These are phyloP conservation scores for Xylariaceae sp. DNA, from an alignment of 2,329 filamentous ascomycete species.

Conservation along the genomic window DNA sequence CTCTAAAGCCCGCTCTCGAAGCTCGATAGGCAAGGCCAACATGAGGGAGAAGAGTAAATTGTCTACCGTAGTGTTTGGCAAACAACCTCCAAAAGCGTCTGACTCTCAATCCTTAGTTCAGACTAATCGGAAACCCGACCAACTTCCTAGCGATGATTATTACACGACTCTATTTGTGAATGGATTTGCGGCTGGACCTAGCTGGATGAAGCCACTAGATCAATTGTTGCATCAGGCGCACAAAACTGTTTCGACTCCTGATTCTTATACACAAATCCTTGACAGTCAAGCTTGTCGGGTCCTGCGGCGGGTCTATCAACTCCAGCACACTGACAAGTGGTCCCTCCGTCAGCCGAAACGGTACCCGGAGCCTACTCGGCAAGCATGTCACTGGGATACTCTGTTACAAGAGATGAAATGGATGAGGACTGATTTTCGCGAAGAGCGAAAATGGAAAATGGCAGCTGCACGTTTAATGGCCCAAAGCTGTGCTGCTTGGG, in stretches of 20 bases:
- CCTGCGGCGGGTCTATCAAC: conserved; percentile 76
- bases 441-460: conserved; percentile 92
- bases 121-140: conserved; percentile 37
- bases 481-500: conserved; percentile 77
- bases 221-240: conserved; percentile 75
- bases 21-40: conserved; percentile 44
- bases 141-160: conserved; percentile 54
- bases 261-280: conserved; percentile 75
- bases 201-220: conserved; percentile 59
- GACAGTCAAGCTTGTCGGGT: conserved; percentile 86
- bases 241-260: conserved; percentile 82
- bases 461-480: conserved; percentile 74
- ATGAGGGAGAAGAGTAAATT: conserved; percentile 59
- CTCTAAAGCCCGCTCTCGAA: conserved; percentile 25
- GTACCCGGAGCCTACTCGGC: conserved; percentile 71
- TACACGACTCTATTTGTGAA: conserved; percentile 59
- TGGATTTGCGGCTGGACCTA: conserved; percentile 48
- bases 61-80: conserved; percentile 74
- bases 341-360: conserved; percentile 84
- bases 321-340: conserved; percentile 91
- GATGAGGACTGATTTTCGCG: conserved; percentile 94
- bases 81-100: conserved; percentile 47
- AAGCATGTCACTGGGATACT: conserved; percentile 76
- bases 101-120: conserved; percentile 40
- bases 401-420: conserved; percentile 89